Conservation (phyloP, 352 stramenopile species). For the Phytophthora megakarya region DNA sequence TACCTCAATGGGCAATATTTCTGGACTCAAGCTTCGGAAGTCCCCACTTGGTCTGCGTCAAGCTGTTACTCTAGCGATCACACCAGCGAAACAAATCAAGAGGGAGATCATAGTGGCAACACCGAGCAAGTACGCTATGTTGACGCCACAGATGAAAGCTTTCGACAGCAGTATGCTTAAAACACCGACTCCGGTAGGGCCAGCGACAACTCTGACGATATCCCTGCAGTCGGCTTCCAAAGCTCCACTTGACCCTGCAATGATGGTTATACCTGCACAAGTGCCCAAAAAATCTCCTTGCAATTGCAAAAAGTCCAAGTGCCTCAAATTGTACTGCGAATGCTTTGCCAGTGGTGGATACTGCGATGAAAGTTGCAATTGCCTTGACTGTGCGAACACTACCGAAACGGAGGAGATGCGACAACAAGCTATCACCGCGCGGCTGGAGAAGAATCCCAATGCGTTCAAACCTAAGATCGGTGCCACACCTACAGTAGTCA, state of each 20-base stretch:
- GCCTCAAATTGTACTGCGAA: conserved; percentile 96
- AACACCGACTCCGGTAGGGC: conserved; percentile 33
- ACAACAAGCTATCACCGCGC: conserved; percentile 86
- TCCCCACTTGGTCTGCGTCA: conserved; percentile 14
- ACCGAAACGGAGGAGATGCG: conserved; percentile 64
- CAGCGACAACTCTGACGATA: conserved; percentile 23
- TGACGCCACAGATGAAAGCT: conserved; percentile 12
- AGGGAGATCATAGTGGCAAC: conserved; percentile 17
- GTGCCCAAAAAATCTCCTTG: conserved; percentile 79
- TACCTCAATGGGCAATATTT: conserved; percentile 19
- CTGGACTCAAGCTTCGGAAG: conserved; percentile 16
- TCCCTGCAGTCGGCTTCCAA: conserved; percentile 35
- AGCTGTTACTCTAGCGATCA: conserved; percentile 16
- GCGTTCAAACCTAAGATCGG: conserved; percentile 97
- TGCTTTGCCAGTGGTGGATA: conserved; percentile 94
- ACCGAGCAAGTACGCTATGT: conserved; percentile 3
- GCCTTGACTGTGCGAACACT: conserved; percentile 92
- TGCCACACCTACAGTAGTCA: conserved; percentile 29
- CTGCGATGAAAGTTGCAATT: conserved; percentile 94
- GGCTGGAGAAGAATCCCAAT: conserved; percentile 94
- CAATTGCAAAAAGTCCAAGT: conserved; percentile 98
- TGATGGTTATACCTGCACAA: conserved; percentile 11
- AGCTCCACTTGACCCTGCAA: conserved; percentile 3
- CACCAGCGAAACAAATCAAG: conserved; percentile 36
- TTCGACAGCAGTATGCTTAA: conserved; percentile 27